Conservation (phyloP, 352 stramenopile species). For the Pythium aristosporum region DNA sequence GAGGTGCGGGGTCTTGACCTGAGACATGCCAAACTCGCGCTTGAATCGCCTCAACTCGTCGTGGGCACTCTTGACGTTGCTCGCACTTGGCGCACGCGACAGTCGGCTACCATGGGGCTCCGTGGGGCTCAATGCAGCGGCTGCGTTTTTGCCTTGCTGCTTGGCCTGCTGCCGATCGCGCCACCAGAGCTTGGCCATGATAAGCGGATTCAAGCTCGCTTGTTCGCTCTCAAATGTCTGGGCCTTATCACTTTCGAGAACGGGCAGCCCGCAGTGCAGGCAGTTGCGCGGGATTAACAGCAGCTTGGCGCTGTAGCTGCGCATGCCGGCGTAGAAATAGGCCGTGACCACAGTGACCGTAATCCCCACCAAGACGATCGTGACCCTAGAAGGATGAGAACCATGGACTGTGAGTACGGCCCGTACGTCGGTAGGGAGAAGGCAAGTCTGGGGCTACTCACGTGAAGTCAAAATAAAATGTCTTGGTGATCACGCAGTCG, state of each 20-base stretch:
- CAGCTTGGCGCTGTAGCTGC: constrained; percentile 61
- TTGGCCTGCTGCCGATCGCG: constrained; percentile 15
- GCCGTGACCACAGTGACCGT: constrained; percentile 48
- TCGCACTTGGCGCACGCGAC: not conserved
- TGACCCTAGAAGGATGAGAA: constrained; percentile 37
- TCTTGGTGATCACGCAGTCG: constrained; percentile 72
- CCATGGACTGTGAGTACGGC: not conserved
- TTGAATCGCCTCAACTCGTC: constrained; percentile 48
- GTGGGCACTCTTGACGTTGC: constrained; percentile 11
- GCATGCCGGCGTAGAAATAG: constrained; percentile 67
- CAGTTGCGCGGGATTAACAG: constrained; percentile 74
- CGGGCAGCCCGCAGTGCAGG: constrained; percentile 55
- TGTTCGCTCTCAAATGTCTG: constrained; percentile 40
- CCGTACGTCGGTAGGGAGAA: not conserved
- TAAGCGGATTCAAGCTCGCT: constrained; percentile 53
- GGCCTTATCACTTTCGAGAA: constrained; percentile 51
- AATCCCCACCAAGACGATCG: constrained; percentile 46
- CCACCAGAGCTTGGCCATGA: constrained; percentile 49
- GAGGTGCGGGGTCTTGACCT: constrained; percentile 65
- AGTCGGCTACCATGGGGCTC: not conserved
- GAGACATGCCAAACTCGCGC: constrained; percentile 70
- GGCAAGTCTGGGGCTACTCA: constrained; percentile 11
- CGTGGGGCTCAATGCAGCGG: not conserved
- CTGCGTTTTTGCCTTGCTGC: not conserved
- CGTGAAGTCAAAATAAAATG: constrained; percentile 78